Conservation (phyloP, 331 rosid species). For the Dryas integrifolia region DNA sequence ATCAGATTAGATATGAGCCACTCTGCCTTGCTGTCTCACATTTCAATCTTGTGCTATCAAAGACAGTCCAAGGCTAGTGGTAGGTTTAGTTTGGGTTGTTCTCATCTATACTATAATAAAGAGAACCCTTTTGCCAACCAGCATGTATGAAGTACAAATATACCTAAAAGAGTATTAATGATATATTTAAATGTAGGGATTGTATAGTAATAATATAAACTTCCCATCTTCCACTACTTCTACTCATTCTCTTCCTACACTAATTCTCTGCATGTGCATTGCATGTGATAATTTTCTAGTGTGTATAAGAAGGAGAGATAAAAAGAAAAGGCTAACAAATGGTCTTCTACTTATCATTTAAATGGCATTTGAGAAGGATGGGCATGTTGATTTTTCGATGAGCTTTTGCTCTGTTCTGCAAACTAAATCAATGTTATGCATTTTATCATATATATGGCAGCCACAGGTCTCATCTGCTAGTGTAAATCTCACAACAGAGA, state of each 20-base stretch:
- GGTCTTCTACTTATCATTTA: not conserved
- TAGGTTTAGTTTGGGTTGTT: not conserved
- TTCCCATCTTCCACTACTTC: no score
- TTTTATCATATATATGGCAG: constrained; percentile 44
- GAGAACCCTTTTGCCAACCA: no score
- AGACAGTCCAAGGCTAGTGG: not conserved
- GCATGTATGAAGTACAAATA: no score
- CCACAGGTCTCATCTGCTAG: constrained; percentile 82
- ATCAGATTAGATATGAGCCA: no score
- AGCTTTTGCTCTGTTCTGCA: constrained; percentile 8
- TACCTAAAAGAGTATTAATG: no score
- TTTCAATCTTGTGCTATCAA: not conserved
- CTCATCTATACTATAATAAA: no score
- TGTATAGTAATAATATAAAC: no score
- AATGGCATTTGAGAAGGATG: not conserved
- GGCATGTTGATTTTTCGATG: not conserved
- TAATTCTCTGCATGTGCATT: no score
- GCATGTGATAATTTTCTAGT: no score
- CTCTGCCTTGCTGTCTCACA: no score
- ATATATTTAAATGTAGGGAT: no score
- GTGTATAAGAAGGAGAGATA: not conserved
- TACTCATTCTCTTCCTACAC: no score
- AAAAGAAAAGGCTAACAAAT: not conserved
- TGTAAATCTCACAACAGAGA: constrained; percentile 80
- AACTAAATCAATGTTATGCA: constrained; percentile 19